phyloP scores from a whole-genome alignment of 352 stramenopile species.

The Pythium periplocum region DNA sequence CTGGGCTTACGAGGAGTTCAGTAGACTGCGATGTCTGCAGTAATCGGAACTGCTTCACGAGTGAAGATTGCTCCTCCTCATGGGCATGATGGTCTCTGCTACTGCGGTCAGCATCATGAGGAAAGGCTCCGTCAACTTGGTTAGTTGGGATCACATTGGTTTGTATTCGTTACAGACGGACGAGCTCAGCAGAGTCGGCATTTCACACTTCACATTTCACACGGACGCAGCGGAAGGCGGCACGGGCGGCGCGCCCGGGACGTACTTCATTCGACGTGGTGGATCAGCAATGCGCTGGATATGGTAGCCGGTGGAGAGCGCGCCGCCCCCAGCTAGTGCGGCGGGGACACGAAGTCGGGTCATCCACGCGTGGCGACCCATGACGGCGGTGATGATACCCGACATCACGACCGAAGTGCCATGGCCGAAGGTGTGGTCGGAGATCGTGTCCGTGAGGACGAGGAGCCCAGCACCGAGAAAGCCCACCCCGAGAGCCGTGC shows the following conservation, averaged over 20 bases:
- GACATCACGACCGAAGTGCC: constrained; percentile 68
- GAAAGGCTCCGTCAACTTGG: too few relatives aligned
- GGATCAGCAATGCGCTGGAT: constrained; percentile 58
- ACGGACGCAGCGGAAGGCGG: constrained; percentile 2
- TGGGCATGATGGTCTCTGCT: too few relatives aligned
- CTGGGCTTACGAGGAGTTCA: too few relatives aligned
- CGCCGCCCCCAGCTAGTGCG: constrained; percentile 40
- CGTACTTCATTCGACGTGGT: constrained; percentile 47
- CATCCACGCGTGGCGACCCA: constrained; percentile 39
- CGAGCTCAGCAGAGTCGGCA: not conserved
- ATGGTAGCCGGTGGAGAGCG: constrained; percentile 65
- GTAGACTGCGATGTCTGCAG: too few relatives aligned
- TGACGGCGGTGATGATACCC: constrained; percentile 54
- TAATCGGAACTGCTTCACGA: too few relatives aligned
- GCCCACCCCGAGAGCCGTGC: constrained; percentile 47
- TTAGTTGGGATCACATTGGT: too few relatives aligned
- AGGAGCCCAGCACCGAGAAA: constrained; percentile 67
- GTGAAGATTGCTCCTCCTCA: too few relatives aligned
- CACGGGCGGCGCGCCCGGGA: constrained; percentile 41
- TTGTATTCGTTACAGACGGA: too few relatives aligned
- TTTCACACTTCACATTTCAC: not conserved
- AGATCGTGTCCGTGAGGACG: constrained; percentile 65
- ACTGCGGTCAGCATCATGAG: too few relatives aligned
- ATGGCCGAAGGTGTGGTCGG: constrained; percentile 65
- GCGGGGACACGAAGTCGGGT: constrained; percentile 37